A percentile compares a stretch with the other conserved stretches of the same genome.
phyloP scores from a whole-genome alignment of 108 stramenopile species.

The Cyclotella kingstonii region DNA sequence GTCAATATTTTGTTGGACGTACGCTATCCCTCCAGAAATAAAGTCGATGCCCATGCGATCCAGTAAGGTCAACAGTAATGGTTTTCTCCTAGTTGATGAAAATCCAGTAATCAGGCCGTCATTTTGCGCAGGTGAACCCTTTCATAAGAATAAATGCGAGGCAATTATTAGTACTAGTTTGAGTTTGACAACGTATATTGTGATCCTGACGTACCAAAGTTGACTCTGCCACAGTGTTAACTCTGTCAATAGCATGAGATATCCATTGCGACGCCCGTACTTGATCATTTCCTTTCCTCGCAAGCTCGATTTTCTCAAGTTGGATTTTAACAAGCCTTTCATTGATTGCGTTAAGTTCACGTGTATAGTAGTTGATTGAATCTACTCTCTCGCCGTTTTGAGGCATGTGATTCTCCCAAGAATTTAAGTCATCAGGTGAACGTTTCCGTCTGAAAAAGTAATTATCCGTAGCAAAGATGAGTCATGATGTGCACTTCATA shows the following conservation, averaged over 20 bases:
- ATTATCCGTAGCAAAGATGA: no score
- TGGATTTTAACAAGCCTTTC: constrained; percentile 40
- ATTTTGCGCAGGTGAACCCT: constrained; percentile 12
- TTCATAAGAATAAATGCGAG: no score
- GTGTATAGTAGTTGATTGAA: constrained; percentile 52
- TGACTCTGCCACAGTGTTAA: constrained; percentile 21
- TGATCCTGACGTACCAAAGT: constrained; percentile 34
- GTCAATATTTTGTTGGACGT: constrained; percentile 42
- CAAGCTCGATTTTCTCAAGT: constrained; percentile 41
- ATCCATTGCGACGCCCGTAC: constrained; percentile 62
- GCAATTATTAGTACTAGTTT: no score
- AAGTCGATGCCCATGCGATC: constrained; percentile 41
- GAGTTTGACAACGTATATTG: no score
- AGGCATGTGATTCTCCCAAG: constrained; percentile 9
- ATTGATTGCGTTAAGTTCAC: constrained; percentile 41
- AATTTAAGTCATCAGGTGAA: constrained; percentile 13
- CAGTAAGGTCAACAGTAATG: constrained; percentile 24
- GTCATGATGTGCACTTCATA: neutral
- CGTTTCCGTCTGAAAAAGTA: neutral
- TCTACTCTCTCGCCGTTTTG: constrained; percentile 44
- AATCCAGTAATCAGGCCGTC: constrained; percentile 43
- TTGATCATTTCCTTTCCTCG: constrained; percentile 33
- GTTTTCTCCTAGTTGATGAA: constrained; percentile 16
- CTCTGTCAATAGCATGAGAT: constrained; percentile 38
- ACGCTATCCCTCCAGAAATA: constrained; percentile 27